A percentile compares a stretch with the other conserved stretches of the same genome.
phyloP scores from a whole-genome alignment of 148 eudicot genomes.

The Rhododendron williamsianum region DNA sequence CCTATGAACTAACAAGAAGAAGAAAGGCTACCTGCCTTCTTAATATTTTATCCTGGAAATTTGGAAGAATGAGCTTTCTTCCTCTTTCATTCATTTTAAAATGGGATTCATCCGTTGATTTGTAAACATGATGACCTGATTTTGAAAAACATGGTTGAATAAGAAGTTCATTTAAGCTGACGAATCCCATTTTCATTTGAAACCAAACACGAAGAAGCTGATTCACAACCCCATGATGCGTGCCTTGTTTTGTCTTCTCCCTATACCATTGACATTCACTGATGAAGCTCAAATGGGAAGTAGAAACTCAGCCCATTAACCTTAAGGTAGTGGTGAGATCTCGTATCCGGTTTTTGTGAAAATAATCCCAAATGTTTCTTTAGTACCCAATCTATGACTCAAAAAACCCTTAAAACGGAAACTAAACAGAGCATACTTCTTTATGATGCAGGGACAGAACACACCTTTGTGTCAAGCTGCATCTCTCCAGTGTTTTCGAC shows the following conservation, averaged over 20 bases:
- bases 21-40: neutral
- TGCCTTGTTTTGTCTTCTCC: neutral
- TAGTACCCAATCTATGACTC: neutral
- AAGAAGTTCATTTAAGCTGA: neutral
- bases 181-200: neutral
- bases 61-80: neutral
- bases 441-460: neutral
- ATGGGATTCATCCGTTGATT: neutral
- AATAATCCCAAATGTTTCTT: neutral
- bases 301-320: neutral
- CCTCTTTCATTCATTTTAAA: neutral
- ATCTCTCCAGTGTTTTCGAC: constrained; percentile 62
- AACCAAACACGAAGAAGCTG: neutral
- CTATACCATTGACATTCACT: neutral
- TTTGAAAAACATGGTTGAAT: neutral
- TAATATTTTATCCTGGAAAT: neutral
- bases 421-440: neutral
- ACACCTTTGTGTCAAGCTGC: constrained; percentile 88
- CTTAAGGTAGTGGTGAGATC: neutral
- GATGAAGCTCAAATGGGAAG: neutral
- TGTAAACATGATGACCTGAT: neutral
- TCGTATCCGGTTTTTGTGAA: neutral
- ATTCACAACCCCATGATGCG: neutral
- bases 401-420: neutral
- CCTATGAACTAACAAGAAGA: neutral